phyloP scores from a whole-genome alignment of 768 basidiomycete species.

The Lactarius tabidus region DNA sequence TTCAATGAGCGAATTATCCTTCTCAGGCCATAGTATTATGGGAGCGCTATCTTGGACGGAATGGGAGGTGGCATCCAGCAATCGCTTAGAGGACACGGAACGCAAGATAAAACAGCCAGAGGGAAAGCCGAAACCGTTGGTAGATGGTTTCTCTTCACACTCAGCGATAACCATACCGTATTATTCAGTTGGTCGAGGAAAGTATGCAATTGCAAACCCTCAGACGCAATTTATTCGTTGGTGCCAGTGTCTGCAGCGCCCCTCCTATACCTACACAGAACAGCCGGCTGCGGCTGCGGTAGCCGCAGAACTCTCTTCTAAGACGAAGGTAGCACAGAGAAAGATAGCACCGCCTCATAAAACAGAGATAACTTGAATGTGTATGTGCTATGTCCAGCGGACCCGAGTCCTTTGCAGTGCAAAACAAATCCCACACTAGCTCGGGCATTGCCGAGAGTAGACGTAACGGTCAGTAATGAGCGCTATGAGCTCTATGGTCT shows the following conservation, averaged over 20 bases:
- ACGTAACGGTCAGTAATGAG: too few relatives aligned
- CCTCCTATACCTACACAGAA: background rate
- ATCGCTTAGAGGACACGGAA: conserved; percentile 47
- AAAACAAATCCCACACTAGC: too few relatives aligned
- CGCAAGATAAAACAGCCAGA: conserved; percentile 61
- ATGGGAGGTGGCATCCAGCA: conserved; percentile 55
- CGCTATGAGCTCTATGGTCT: too few relatives aligned
- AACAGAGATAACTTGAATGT: too few relatives aligned
- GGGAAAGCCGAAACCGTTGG: conserved; percentile 32
- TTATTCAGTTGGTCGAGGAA: background rate
- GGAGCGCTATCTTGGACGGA: conserved; percentile 56
- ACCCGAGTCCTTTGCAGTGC: too few relatives aligned
- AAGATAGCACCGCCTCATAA: background rate
- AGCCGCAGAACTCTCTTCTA: background rate
- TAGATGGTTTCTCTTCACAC: background rate
- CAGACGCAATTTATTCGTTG: background rate
- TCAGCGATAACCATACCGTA: conserved; percentile 8
- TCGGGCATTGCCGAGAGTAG: too few relatives aligned
- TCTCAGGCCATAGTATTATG: conserved; percentile 65
- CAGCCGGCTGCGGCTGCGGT: background rate
- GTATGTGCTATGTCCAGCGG: background rate
- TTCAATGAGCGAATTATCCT: conserved; percentile 74
- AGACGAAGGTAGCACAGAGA: background rate
- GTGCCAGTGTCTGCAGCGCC: background rate
- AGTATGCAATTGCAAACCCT: background rate